Evolutionary conservation across 805 yeast species (phyloP), one percentile per base, ranked within the genome.

Genomic region (Ogataea trehalophila): DNA sequence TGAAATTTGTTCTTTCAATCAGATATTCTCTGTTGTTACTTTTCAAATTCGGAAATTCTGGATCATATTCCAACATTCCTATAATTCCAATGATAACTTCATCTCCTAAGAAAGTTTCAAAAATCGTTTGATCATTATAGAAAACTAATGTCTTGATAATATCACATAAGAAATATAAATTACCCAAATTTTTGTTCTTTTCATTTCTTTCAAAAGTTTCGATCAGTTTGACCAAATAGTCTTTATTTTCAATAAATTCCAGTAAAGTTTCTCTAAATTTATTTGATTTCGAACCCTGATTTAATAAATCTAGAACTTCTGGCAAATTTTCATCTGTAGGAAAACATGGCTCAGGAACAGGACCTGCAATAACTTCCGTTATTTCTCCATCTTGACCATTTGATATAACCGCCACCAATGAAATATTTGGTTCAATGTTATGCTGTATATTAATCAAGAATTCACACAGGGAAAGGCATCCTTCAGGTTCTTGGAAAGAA

Each of bases 401-500:
- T 14, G 80, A 71, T 39, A 74, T 69, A 13, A 86, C 82, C n/a
- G 91, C 82, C 18, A 86, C 84, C 15, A 89, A 67, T 9, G 92
- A 81, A 13, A 90, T 87, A 41, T 76, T 75, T 6, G 77, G 85
- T 62, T 79, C 87, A 45, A 73, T 57, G 39, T 71, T 75, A 54
- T 77, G 80, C 59, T 86, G 92, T 2, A 81, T 82, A 45, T 75
- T 75, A 17, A 87, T 77, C 23, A 91, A 74, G 60, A 89, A 91
- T 43, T 87, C 92, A 62, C 96, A 89, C 39, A 91, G 60, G 6
- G 81, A 78, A 13, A 87, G 78, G 65, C 99, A 92, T 0, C 97
- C 98, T 41, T 84, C 85, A 34, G 87, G 81, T 58, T 90, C 97
- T 65, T 92, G 97, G 65, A 92, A 92, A 41, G 95, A 85, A 22